These are phyloP conservation scores for Nicotiana otophora DNA, from an alignment of 257 asterid genomes.

Conservation along the genomic window DNA sequence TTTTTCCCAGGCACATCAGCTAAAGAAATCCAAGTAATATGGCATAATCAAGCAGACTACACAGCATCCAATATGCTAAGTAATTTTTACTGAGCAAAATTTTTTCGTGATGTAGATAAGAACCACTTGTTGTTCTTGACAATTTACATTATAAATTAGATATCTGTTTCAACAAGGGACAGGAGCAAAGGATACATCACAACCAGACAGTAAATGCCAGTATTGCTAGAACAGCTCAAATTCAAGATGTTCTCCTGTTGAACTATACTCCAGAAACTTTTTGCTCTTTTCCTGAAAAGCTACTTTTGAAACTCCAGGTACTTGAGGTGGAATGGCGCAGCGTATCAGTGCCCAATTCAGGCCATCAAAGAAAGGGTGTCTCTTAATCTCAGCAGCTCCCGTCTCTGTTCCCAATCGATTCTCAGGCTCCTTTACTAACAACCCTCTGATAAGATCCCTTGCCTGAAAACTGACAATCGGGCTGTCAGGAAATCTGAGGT, in stretches of 20 bases:
- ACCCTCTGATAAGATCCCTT: constrained; percentile 56
- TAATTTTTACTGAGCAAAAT: not conserved
- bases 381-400: constrained; percentile 70
- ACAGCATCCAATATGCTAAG: not conserved
- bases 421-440: constrained; percentile 60
- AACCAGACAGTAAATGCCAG: not conserved
- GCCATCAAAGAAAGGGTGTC: constrained; percentile 65
- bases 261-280: constrained; percentile 4
- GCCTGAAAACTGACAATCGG: constrained; percentile 66
- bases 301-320: constrained; percentile 31
- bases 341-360: constrained; percentile 70
- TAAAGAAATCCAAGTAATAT: not conserved
- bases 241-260: constrained; percentile 10
- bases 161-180: not conserved
- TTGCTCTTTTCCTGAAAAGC: constrained; percentile 24
- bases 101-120: not conserved
- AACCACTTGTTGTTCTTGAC: not conserved
- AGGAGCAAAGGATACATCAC: not conserved
- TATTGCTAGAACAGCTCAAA: constrained; percentile 9
- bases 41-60: not conserved
- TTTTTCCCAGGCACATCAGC: not conserved
- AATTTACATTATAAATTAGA: not conserved
- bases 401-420: constrained; percentile 51
- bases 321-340: constrained; percentile 54
- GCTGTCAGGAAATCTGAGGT: constrained; percentile 47